These are phyloP conservation scores for Pezicula rhizophila DNA, from an alignment of 2,329 filamentous ascomycete species.

Conservation along the genomic window DNA sequence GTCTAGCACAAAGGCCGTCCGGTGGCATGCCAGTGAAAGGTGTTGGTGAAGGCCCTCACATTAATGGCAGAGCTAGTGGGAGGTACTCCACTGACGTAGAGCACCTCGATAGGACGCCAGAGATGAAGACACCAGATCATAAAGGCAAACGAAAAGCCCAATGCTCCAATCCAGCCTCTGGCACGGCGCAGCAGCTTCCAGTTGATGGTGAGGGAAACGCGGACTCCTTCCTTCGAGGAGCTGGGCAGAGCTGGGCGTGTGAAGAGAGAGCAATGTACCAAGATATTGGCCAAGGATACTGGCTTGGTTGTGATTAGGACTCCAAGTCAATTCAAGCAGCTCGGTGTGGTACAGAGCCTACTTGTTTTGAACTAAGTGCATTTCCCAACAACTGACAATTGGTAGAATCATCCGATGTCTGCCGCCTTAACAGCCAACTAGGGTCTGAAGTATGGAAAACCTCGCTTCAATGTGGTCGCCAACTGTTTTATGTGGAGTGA, in stretches of 20 bases:
- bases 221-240: not conserved
- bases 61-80: conserved; percentile 18
- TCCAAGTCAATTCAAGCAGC: not conserved
- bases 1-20: conserved; percentile 11
- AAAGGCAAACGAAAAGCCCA: conserved; percentile 21
- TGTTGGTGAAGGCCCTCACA: conserved; percentile 21
- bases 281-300: conserved; percentile 17
- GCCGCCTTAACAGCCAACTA: too few species aligned
- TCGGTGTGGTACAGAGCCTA: not conserved
- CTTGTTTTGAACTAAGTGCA: not conserved
- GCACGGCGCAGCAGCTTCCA: not conserved
- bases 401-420: too few species aligned
- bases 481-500: too few species aligned
- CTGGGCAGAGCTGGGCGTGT: conserved; percentile 14
- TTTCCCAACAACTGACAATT: not conserved
- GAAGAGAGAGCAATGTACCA: conserved; percentile 23
- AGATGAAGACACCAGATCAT: conserved; percentile 7
- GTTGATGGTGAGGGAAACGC: not conserved
- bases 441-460: too few species aligned
- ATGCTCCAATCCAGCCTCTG: not conserved
- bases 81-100: conserved; percentile 7
- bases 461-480: too few species aligned
- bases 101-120: not conserved
- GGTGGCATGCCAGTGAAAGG: conserved; percentile 12
- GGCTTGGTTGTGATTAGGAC: not conserved